These are phyloP conservation scores for Trametes maxima DNA, from an alignment of 768 basidiomycete species.

Conservation along the genomic window DNA sequence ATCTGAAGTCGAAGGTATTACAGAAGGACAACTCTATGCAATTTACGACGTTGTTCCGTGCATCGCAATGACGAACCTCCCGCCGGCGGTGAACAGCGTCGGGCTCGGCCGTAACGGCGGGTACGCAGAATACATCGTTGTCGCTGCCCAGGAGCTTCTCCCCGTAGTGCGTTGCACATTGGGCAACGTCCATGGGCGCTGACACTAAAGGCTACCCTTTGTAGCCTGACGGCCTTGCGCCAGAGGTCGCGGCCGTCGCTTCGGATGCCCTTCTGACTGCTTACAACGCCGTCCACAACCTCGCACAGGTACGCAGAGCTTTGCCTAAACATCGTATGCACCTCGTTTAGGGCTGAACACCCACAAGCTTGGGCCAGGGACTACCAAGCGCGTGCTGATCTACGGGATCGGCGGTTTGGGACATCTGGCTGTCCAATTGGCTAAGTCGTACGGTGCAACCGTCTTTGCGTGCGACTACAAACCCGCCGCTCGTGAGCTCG, in stretches of 20 bases:
- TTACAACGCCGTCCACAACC: slow-evolving; percentile 14
- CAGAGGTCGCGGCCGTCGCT: slow-evolving; percentile 14
- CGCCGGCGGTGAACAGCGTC: not conserved
- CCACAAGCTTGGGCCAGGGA: slow-evolving; percentile 4
- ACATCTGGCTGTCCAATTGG: slow-evolving; percentile 31
- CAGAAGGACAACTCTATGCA: slow-evolving; percentile 1
- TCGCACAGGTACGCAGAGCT: not conserved
- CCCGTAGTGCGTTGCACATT: slow-evolving; percentile 14
- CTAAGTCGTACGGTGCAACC: slow-evolving; percentile 14
- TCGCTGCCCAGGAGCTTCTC: slow-evolving; percentile 4
- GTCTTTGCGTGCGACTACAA: slow-evolving; percentile 20
- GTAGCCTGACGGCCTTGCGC: slow-evolving; percentile 13
- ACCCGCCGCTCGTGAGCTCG: slow-evolving; percentile 15
- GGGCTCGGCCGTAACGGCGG: slow-evolving; percentile 9
- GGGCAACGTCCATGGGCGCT: no score
- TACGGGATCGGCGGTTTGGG: slow-evolving; percentile 35
- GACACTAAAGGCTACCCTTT: no score
- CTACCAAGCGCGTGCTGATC: slow-evolving; percentile 37
- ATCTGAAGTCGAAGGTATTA: not conserved
- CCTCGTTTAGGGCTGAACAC: no score
- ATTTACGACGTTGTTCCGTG: slow-evolving; percentile 1
- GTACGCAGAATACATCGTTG: slow-evolving; percentile 13
- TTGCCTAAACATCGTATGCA: not conserved
- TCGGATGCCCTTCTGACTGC: slow-evolving; percentile 5
- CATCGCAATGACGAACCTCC: not conserved